A percentile compares a stretch with the other conserved stretches of the same genome.
Conservation (phyloP, 352 stramenopile genomes). For the Sclerospora graminicola region DNA sequence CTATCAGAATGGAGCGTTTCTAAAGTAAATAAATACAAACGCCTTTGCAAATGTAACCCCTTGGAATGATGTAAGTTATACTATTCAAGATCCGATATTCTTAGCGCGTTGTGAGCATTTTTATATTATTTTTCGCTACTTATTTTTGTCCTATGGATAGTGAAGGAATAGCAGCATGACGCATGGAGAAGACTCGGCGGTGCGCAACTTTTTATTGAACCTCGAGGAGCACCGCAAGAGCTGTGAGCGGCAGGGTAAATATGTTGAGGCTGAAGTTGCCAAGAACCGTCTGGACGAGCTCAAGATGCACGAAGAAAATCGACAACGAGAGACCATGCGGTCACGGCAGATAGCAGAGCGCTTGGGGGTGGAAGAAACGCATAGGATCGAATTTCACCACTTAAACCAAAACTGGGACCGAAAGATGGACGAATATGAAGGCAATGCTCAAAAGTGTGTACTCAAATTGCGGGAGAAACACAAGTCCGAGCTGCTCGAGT, state of each 20-base stretch:
- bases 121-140: too few relatives aligned
- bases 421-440: slow-evolving; percentile 93
- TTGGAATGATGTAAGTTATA: too few relatives aligned
- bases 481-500: slow-evolving; percentile 86
- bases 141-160: too few relatives aligned
- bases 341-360: slow-evolving; percentile 91
- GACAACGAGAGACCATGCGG: slow-evolving; percentile 90
- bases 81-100: too few relatives aligned
- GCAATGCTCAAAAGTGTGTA: slow-evolving; percentile 86
- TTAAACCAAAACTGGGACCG: slow-evolving; percentile 95
- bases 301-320: slow-evolving; percentile 94
- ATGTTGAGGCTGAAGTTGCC: slow-evolving; percentile 94
- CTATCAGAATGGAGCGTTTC: too few relatives aligned
- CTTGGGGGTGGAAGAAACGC: slow-evolving; percentile 92
- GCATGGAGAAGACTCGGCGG: too few relatives aligned
- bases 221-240: slow-evolving; percentile 95
- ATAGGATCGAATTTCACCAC: slow-evolving; percentile 97
- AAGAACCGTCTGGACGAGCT: slow-evolving; percentile 95
- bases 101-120: too few relatives aligned
- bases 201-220: slow-evolving; percentile 83
- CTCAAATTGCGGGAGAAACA: slow-evolving; percentile 87
- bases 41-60: too few relatives aligned
- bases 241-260: slow-evolving; percentile 95
- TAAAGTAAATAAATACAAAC: too few relatives aligned
- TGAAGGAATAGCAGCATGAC: too few relatives aligned